phyloP scores from a whole-genome alignment of 192 early-diverging fungal species.

The Coemansia reversa region DNA sequence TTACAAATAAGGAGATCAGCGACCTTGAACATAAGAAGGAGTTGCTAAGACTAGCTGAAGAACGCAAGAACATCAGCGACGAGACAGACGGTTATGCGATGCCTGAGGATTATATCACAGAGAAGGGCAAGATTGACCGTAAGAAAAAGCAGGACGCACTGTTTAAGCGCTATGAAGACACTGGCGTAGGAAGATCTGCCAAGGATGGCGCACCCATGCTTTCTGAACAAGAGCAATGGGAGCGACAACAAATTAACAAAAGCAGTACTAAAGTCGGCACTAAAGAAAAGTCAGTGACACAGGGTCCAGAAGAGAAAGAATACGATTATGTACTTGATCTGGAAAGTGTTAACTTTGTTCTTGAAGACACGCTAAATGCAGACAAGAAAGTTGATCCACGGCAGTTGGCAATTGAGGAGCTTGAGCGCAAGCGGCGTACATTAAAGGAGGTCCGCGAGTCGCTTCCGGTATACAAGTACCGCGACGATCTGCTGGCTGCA shows the following conservation, averaged over 20 bases:
- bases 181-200: conserved; percentile 12
- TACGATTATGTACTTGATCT: conserved; percentile 97
- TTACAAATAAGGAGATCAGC: conserved; percentile 73
- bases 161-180: conserved; percentile 80
- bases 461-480: conserved; percentile 87
- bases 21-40: conserved; percentile 85
- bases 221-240: conserved; percentile 91
- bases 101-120: conserved; percentile 95
- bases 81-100: conserved; percentile 82
- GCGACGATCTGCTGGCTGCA: conserved; percentile 79
- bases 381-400: conserved; percentile 57
- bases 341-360: conserved; percentile 86
- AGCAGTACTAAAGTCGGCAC: conserved; percentile 57
- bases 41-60: conserved; percentile 79
- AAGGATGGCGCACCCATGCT: conserved; percentile 51
- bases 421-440: conserved; percentile 64
- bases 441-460: conserved; percentile 62
- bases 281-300: conserved; percentile 52
- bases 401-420: conserved; percentile 61
- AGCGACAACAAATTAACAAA: conserved; percentile 75
- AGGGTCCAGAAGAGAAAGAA: conserved; percentile 57
- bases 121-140: conserved; percentile 96
- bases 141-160: conserved; percentile 88
- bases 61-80: conserved; percentile 74
- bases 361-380: conserved; percentile 66